Conservation (phyloP, 164 flowering plant genomes). For the Tetracentron sinense region DNA sequence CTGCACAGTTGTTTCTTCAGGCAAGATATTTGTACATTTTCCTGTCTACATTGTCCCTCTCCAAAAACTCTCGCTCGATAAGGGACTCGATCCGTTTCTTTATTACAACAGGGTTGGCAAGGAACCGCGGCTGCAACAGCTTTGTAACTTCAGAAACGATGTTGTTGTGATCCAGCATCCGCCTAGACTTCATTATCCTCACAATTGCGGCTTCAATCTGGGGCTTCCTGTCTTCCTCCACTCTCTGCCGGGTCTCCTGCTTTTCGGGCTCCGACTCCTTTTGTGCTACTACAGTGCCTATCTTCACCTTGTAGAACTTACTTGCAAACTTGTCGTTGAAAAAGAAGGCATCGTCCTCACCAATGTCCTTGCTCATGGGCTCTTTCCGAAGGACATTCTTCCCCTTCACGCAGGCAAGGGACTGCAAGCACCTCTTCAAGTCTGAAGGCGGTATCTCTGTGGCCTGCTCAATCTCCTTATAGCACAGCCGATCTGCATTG, state of each 20-base stretch:
- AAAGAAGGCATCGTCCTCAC: conserved; percentile 74
- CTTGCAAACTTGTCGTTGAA: conserved; percentile 84
- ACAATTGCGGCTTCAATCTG: conserved; percentile 97
- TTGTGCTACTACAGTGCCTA: conserved; percentile 93
- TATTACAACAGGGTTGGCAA: conserved; percentile 85
- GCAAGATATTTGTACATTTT: conserved; percentile 86
- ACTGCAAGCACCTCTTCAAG: conserved; percentile 57
- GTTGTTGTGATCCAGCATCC: conserved; percentile 83
- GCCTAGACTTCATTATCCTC: conserved; percentile 88
- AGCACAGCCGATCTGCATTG: conserved; percentile 37
- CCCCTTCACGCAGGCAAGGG: conserved; percentile 66
- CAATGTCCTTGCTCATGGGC: conserved; percentile 93
- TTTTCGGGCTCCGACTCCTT: conserved; percentile 97
- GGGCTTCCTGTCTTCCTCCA: conserved; percentile 96
- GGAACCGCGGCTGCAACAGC: conserved; percentile 85
- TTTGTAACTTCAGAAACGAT: conserved; percentile 92
- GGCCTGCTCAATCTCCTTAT: conserved; percentile 57
- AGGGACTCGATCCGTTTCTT: conserved; percentile 95
- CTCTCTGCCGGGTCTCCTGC: conserved; percentile 90
- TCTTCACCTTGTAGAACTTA: conserved; percentile 85
- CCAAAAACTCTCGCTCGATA: conserved; percentile 93
- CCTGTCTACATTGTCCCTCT: conserved; percentile 79
- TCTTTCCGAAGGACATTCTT: conserved; percentile 81
- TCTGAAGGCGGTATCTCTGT: conserved; percentile 60
- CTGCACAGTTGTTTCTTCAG: conserved; percentile 27